Evolutionary conservation across 768 basidiomycete genomes (phyloP).

Genomic region (Nevesoporus exiguus): DNA sequence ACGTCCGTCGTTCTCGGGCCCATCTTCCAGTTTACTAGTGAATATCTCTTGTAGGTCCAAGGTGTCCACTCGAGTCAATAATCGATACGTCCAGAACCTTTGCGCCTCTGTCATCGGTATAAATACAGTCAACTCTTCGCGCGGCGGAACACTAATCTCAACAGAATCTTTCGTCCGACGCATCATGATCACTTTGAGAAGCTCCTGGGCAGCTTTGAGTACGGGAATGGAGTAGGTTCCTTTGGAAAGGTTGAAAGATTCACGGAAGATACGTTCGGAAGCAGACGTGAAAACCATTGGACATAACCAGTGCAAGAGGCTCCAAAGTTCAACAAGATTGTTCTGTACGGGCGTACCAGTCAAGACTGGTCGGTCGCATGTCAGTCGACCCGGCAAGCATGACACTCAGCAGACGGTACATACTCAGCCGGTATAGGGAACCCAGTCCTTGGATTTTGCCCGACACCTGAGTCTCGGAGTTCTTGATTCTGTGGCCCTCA

Average conservation of each 20-base stretch:
- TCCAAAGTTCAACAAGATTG: conserved; percentile 57
- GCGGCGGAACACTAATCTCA: conserved; percentile 48
- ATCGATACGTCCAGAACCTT: conserved; percentile 57
- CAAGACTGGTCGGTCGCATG: conserved; percentile 40
- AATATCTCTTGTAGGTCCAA: conserved; percentile 50
- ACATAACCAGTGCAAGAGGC: conserved; percentile 53
- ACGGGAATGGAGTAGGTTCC: conserved; percentile 51
- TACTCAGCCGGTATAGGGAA: conserved; percentile 55
- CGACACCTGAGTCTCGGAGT: conserved; percentile 52
- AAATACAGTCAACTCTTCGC: conserved; percentile 55
- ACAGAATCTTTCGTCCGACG: conserved; percentile 57
- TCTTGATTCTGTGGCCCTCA: conserved; percentile 74
- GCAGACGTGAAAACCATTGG: conserved; percentile 49
- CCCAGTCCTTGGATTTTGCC: conserved; percentile 54
- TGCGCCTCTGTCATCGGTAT: conserved; percentile 57
- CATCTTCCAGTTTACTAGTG: conserved; percentile 27
- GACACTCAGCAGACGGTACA: conserved; percentile 1
- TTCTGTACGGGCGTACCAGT: conserved; percentile 77
- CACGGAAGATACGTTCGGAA: conserved; percentile 46
- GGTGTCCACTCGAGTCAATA: conserved; percentile 51
- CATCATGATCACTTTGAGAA: conserved; percentile 54
- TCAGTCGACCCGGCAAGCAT: neutral
- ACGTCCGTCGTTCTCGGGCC: conserved; percentile 33
- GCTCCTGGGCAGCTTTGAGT: conserved; percentile 44
- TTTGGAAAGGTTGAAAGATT: conserved; percentile 51